phyloP scores from a whole-genome alignment of 208 protist genomes.

The Trypanosoma cruzi region DNA sequence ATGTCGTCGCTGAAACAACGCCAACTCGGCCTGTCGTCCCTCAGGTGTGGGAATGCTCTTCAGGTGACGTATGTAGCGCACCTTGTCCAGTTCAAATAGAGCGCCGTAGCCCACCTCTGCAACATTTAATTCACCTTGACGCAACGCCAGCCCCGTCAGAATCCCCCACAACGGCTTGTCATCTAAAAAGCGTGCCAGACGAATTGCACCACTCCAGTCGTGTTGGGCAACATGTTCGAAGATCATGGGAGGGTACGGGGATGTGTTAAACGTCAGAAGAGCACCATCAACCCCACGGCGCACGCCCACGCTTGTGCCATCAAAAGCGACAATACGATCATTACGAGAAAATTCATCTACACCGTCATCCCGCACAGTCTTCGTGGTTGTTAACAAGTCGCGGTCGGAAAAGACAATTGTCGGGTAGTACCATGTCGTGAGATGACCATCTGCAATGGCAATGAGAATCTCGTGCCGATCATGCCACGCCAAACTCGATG shows the following conservation, averaged over 20 bases:
- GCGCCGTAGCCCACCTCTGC: conserved; percentile 96
- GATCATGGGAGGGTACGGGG: conserved; percentile 93
- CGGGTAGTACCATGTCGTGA: conserved; percentile 96
- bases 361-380: conserved; percentile 77
- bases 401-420: conserved; percentile 92
- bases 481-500: conserved; percentile 86
- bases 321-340: conserved; percentile 86
- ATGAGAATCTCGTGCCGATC: conserved; percentile 91
- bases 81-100: conserved; percentile 95
- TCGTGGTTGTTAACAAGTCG: conserved; percentile 84
- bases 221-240: conserved; percentile 84
- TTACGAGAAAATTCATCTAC: conserved; percentile 85
- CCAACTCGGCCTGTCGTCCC: conserved; percentile 88
- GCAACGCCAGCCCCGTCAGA: conserved; percentile 92
- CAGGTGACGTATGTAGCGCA: conserved; percentile 91
- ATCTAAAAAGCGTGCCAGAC: conserved; percentile 94
- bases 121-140: conserved; percentile 92
- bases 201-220: conserved; percentile 93
- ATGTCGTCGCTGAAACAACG: conserved; percentile 84
- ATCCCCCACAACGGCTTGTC: conserved; percentile 93
- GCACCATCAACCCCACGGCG: conserved; percentile 90
- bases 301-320: conserved; percentile 77
- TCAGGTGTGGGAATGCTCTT: conserved; percentile 92
- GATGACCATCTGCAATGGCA: conserved; percentile 89
- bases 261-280: conserved; percentile 86